Percentiles rank a stretch among this genome's conserved stretches.
These are phyloP conservation scores for Emmonsia crescens DNA, from an alignment of 2,329 filamentous ascomycete genomes.

Conservation along the genomic window DNA sequence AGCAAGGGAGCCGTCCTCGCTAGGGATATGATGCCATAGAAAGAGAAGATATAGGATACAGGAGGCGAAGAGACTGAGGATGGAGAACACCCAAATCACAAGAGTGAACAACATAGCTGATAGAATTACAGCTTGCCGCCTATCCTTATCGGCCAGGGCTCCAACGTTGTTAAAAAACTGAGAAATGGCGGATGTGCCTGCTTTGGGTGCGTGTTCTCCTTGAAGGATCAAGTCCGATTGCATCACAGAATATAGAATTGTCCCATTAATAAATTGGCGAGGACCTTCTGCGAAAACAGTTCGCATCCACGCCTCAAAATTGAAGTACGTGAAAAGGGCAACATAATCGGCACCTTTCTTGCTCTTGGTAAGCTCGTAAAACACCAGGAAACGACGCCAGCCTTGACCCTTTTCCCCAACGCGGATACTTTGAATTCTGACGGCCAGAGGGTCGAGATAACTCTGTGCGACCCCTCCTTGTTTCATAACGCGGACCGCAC, in stretches of 20 bases:
- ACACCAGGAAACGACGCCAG: slow-evolving; percentile 85
- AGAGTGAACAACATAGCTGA: slow-evolving; percentile 88
- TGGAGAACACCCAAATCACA: slow-evolving; percentile 75
- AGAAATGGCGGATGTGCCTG: slow-evolving; percentile 52
- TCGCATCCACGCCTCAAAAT: slow-evolving; percentile 70
- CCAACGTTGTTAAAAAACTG: slow-evolving; percentile 79
- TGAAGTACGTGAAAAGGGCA: slow-evolving; percentile 84
- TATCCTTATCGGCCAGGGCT: slow-evolving; percentile 59
- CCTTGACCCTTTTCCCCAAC: slow-evolving; percentile 58
- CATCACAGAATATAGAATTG: slow-evolving; percentile 81
- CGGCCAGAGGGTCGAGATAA: slow-evolving; percentile 80
- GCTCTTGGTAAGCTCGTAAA: slow-evolving; percentile 79
- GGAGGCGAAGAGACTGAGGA: slow-evolving; percentile 61
- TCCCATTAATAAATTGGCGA: slow-evolving; percentile 78
- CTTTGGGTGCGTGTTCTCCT: slow-evolving; percentile 41
- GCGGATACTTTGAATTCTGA: slow-evolving; percentile 73
- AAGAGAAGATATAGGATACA: slow-evolving; percentile 75
- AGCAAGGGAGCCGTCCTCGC: slow-evolving; percentile 64
- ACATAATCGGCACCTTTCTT: slow-evolving; percentile 86
- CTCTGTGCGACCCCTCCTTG: slow-evolving; percentile 80
- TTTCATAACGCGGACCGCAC: slow-evolving; percentile 69
- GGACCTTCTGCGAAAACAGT: slow-evolving; percentile 85
- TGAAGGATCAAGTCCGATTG: slow-evolving; percentile 58
- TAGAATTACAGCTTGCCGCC: slow-evolving; percentile 69
- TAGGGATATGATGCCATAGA: slow-evolving; percentile 83